These are phyloP conservation scores for Talaromyces thailandensis DNA, from an alignment of 495 filamentous ascomycete species.

Conservation along the genomic window DNA sequence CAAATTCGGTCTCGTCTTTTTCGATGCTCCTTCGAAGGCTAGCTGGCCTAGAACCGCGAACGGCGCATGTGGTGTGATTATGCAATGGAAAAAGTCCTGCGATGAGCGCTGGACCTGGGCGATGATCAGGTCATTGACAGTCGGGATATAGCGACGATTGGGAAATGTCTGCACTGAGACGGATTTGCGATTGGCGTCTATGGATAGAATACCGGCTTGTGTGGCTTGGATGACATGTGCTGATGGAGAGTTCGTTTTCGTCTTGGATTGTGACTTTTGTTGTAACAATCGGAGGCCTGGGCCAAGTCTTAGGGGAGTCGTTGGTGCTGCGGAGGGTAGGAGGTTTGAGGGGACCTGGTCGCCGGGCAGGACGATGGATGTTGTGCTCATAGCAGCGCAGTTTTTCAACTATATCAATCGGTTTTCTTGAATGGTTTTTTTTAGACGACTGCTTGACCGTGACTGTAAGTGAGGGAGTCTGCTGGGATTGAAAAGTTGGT, in stretches of 20 bases:
- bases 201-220: constrained; percentile 68
- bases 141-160: constrained; percentile 65
- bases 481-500: background rate
- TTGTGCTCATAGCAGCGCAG: constrained; percentile 9
- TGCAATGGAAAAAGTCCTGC: constrained; percentile 66
- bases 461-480: background rate
- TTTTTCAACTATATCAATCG: background rate
- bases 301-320: constrained; percentile 68
- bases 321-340: constrained; percentile 53
- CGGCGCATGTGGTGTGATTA: constrained; percentile 59
- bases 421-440: background rate
- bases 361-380: constrained; percentile 63
- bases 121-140: constrained; percentile 71
- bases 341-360: constrained; percentile 53
- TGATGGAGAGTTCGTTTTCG: constrained; percentile 10
- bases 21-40: constrained; percentile 82
- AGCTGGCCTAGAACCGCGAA: constrained; percentile 75
- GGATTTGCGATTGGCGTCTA: constrained; percentile 64
- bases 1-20: constrained; percentile 81
- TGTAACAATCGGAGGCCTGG: constrained; percentile 59
- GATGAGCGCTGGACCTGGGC: constrained; percentile 70
- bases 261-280: constrained; percentile 15
- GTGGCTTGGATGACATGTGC: constrained; percentile 44
- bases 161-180: constrained; percentile 28
- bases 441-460: background rate